A percentile compares a stretch with the other conserved stretches of the same genome.
Conservation (phyloP, 768 basidiomycete genomes). For the Auricularia sp. region DNA sequence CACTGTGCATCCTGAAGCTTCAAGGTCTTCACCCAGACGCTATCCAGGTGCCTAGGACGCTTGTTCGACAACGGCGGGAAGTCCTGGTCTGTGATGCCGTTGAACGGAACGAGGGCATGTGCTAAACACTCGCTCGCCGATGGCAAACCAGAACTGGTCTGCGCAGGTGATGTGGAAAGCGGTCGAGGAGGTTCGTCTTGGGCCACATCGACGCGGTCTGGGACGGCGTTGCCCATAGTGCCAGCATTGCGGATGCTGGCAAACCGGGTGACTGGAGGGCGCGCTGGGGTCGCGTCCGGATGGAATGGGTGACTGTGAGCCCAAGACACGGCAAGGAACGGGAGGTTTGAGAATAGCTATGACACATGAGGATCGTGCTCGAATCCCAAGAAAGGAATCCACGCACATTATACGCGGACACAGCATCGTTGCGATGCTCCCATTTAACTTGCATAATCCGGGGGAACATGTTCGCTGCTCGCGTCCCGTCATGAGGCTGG, state of each 20-base stretch:
- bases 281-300: conserved; percentile 5
- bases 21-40: background rate
- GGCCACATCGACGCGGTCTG: background rate
- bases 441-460: conserved; percentile 73
- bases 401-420: conserved; percentile 57
- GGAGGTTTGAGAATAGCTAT: conserved; percentile 61
- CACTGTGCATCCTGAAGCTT: background rate
- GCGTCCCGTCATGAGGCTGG: conserved; percentile 47
- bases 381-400: background rate
- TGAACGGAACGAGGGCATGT: background rate
- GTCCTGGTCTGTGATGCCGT: background rate
- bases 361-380: background rate
- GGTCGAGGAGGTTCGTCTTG: background rate
- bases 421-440: conserved; percentile 65
- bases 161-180: background rate
- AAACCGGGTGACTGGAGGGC: background rate
- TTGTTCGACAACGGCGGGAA: conserved; percentile 1
- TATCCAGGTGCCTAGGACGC: background rate
- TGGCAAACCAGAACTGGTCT: background rate
- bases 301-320: conserved; percentile 46
- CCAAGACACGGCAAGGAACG: conserved; percentile 66
- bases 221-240: background rate
- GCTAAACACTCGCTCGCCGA: background rate
- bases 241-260: background rate
- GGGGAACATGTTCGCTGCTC: conserved; percentile 45